Percentiles rank a stretch among this genome's conserved stretches.
Conservation (phyloP, 805 yeast genomes). For the Wickerhamiella shivajii region DNA sequence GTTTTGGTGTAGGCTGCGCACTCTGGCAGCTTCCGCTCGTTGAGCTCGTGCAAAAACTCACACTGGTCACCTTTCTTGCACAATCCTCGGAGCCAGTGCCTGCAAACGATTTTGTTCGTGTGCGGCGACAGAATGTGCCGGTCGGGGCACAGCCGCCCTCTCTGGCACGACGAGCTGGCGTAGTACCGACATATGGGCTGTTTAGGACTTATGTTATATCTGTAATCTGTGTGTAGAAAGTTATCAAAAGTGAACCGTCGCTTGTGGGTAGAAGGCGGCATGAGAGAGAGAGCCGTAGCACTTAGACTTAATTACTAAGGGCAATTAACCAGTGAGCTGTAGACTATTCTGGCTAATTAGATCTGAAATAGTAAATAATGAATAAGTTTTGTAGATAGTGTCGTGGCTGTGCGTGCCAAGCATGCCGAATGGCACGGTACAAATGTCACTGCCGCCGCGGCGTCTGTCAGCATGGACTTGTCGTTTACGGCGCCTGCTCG, state of each 20-base stretch:
- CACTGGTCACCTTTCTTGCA: constrained; percentile 95
- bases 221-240: constrained; percentile 62
- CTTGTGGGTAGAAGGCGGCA: constrained; percentile 27
- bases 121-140: constrained; percentile 62
- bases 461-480: too few relatives aligned
- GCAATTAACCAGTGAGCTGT: too few relatives aligned
- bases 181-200: constrained; percentile 74
- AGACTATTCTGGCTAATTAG: too few relatives aligned
- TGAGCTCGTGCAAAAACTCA: constrained; percentile 91
- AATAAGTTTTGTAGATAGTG: too few relatives aligned
- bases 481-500: constrained; percentile 50
- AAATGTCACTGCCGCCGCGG: too few relatives aligned
- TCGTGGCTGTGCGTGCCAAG: too few relatives aligned
- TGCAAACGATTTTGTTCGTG: constrained; percentile 76
- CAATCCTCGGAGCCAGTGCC: constrained; percentile 95
- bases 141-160: constrained; percentile 73
- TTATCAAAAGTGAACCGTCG: constrained; percentile 61
- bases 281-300: too few relatives aligned
- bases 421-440: too few relatives aligned
- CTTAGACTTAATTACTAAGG: too few relatives aligned
- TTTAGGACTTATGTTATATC: constrained; percentile 74
- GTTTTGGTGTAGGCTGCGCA: constrained; percentile 74
- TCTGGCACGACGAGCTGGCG: constrained; percentile 62
- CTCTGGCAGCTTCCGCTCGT: constrained; percentile 90
- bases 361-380: too few relatives aligned